Conservation (phyloP, 2,329 filamentous ascomycete genomes). For the Neonectria coccinea region DNA sequence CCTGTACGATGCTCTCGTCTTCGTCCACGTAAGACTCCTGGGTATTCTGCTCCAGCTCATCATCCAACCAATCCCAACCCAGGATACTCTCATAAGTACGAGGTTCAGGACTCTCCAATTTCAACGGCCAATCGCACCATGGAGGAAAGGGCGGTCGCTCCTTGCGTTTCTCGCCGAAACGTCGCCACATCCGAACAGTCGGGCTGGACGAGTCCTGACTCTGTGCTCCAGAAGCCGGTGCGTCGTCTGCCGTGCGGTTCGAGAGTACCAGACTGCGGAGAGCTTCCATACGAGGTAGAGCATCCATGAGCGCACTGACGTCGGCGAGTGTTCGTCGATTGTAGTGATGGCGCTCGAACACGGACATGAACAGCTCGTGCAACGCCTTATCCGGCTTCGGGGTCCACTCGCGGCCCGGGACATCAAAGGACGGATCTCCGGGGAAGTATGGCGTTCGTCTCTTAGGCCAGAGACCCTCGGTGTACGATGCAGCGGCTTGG, state of each 20-base stretch:
- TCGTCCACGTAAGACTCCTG: not conserved
- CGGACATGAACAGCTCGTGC: not conserved
- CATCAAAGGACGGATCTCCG: not conserved
- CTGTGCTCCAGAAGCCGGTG: not conserved
- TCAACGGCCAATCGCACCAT: slow-evolving; percentile 6
- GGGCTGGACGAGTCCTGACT: slow-evolving; percentile 17
- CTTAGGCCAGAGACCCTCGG: not conserved
- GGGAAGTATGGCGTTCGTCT: slow-evolving; percentile 4
- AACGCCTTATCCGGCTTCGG: not conserved
- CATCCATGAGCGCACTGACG: not conserved
- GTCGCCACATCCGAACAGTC: slow-evolving; percentile 1
- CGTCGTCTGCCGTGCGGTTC: slow-evolving; percentile 16
- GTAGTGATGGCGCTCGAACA: not conserved
- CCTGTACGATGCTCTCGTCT: not conserved
- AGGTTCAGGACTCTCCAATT: not conserved
- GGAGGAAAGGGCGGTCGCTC: slow-evolving; percentile 14
- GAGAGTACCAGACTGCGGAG: slow-evolving; percentile 7
- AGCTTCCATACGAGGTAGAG: not conserved
- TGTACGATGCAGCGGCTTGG: not conserved
- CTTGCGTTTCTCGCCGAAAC: not conserved
- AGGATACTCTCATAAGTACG: not conserved
- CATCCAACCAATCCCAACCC: slow-evolving; percentile 12
- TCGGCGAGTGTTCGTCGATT: slow-evolving; percentile 4
- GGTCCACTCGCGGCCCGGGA: not conserved
- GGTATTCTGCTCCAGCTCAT: not conserved